Percentiles rank a stretch among this genome's conserved stretches.
These are phyloP conservation scores for Physaria fendleri DNA, from an alignment of 345 rosid species.

Conservation along the genomic window DNA sequence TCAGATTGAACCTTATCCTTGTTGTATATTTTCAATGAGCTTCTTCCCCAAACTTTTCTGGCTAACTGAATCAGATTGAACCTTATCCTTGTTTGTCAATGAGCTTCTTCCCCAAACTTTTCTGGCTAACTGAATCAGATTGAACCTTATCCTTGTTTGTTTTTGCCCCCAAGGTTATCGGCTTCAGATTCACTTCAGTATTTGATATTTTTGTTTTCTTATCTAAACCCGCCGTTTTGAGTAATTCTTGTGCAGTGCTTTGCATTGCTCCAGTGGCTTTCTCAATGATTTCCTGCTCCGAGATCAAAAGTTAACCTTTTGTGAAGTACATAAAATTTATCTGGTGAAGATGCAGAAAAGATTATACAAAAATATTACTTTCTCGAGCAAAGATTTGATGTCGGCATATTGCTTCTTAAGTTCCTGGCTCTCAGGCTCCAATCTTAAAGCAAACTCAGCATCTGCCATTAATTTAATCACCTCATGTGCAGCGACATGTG, in stretches of 20 bases:
- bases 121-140: slow-evolving; percentile 31
- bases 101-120: slow-evolving; percentile 27
- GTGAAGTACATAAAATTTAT: neutral
- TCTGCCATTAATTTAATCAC: slow-evolving; percentile 42
- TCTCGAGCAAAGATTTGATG: slow-evolving; percentile 60
- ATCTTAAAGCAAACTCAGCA: slow-evolving; percentile 75
- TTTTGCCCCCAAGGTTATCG: slow-evolving; percentile 7
- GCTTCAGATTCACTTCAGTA: slow-evolving; percentile 6
- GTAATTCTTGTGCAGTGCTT: slow-evolving; percentile 40
- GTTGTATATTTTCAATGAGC: too few species aligned
- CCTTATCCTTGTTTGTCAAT: too few species aligned
- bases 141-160: slow-evolving; percentile 25
- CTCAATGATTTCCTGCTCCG: slow-evolving; percentile 50
- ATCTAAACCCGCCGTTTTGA: slow-evolving; percentile 37
- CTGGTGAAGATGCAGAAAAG: neutral
- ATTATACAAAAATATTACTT: slow-evolving; percentile 34
- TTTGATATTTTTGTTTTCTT: slow-evolving; percentile 17
- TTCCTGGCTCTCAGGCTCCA: slow-evolving; percentile 87
- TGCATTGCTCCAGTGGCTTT: slow-evolving; percentile 53
- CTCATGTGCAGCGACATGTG: neutral
- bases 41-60: too few species aligned
- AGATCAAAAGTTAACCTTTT: neutral
- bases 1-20: too few species aligned
- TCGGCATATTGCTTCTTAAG: slow-evolving; percentile 72
- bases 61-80: too few species aligned